phyloP scores from a whole-genome alignment of 2,329 filamentous ascomycete genomes.

The Epichloe sylvatica region DNA sequence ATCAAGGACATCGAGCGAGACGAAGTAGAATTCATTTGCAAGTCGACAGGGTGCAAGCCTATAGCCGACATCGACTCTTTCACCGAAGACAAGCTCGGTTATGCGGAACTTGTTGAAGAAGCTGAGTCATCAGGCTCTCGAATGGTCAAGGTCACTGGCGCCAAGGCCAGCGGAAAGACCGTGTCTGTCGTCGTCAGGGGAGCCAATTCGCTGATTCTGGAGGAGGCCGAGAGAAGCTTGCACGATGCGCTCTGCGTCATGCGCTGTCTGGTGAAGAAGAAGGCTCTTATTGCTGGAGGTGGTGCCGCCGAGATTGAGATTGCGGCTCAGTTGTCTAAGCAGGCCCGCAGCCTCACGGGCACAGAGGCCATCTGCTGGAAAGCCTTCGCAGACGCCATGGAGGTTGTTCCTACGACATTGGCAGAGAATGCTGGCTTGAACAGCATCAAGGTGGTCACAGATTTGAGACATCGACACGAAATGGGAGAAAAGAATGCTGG shows the following conservation, averaged over 20 bases:
- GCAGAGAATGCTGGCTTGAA: conserved; percentile 96
- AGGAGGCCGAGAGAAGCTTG: conserved; percentile 90
- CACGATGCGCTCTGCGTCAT: conserved; percentile 98
- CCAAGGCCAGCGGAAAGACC: conserved; percentile 72
- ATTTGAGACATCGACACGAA: conserved; percentile 85
- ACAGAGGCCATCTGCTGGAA: conserved; percentile 99
- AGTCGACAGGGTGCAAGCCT: conserved; percentile 96
- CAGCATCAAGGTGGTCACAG: conserved; percentile 97
- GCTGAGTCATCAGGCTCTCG: conserved; percentile 73
- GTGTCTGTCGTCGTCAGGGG: conserved; percentile 90
- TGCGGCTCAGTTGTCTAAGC: conserved; percentile 69
- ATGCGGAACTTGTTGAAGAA: conserved; percentile 88
- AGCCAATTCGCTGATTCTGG: conserved; percentile 85
- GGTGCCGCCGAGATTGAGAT: conserved; percentile 96
- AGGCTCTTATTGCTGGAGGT: conserved; percentile 93
- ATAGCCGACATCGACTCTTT: conserved; percentile 98
- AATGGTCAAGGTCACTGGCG: conserved; percentile 89
- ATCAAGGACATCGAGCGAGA: conserved; percentile 98
- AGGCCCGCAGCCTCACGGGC: conserved; percentile 69
- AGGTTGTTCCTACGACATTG: conserved; percentile 90
- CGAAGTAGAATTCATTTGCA: conserved; percentile 98
- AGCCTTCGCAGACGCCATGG: conserved; percentile 93
- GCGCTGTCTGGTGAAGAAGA: conserved; percentile 96
- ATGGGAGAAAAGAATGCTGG: conserved; percentile 92
- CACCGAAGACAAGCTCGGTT: conserved; percentile 93